phyloP scores from a whole-genome alignment of 1,284 basidiomycete species.

The Apiotrichum mycotoxinovorans region DNA sequence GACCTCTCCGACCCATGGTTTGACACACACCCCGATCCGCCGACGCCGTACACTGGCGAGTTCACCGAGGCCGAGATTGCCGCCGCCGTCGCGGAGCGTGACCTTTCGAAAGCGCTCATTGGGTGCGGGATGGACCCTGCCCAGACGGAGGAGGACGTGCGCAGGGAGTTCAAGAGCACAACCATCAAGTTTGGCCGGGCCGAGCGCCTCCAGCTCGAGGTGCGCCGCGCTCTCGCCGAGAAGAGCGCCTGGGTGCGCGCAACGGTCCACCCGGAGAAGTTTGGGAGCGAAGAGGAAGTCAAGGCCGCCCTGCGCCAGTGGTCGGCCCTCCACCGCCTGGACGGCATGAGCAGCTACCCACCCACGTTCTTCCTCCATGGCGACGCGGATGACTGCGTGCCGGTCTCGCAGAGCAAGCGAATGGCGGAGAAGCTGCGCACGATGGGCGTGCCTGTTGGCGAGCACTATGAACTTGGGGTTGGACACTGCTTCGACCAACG shows the following conservation, averaged over 20 bases:
- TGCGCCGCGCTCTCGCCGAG: neutral
- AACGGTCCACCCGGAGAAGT: slow-evolving; percentile 1
- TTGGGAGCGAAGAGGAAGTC: slow-evolving; percentile 7
- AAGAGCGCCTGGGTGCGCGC: neutral
- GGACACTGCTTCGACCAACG: slow-evolving; percentile 27
- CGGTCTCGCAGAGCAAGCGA: slow-evolving; percentile 15
- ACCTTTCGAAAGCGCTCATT: slow-evolving; percentile 7
- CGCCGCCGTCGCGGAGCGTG: slow-evolving; percentile 8
- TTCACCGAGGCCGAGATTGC: slow-evolving; percentile 21
- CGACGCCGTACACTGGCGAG: slow-evolving; percentile 5
- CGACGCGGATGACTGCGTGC: slow-evolving; percentile 23
- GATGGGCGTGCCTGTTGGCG: slow-evolving; percentile 15
- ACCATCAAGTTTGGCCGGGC: slow-evolving; percentile 13
- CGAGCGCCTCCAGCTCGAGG: slow-evolving; percentile 8
- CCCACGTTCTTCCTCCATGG: slow-evolving; percentile 35
- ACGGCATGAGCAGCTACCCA: slow-evolving; percentile 13
- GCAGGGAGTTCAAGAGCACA: neutral
- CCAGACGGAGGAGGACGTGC: neutral
- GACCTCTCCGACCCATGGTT: slow-evolving; percentile 22
- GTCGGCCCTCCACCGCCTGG: slow-evolving; percentile 10
- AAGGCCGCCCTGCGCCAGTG: slow-evolving; percentile 9
- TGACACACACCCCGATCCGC: slow-evolving; percentile 1
- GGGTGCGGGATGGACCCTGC: neutral
- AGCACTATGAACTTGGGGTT: slow-evolving; percentile 16
- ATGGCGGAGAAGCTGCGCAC: slow-evolving; percentile 23